Evolutionary conservation across 2,329 filamentous ascomycete genomes (phyloP).

Genomic region (Alternaria hordeiaustralica): DNA sequence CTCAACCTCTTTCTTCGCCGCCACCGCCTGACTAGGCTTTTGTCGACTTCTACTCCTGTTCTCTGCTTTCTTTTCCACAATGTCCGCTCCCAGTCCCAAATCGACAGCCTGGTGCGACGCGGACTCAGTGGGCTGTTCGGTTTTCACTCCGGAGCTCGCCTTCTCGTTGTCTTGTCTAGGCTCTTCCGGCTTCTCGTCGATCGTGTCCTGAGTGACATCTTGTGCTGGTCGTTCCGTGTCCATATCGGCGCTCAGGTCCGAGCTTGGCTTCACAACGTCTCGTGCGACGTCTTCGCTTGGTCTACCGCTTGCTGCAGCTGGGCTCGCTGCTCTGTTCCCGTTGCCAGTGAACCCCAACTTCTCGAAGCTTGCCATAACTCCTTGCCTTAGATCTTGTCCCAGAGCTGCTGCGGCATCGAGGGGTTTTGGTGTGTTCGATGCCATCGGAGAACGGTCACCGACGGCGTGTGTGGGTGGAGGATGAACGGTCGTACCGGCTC

Average conservation of each 20-base stretch:
- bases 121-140: not conserved
- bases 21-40: slow-evolving; percentile 25
- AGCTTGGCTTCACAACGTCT: slow-evolving; percentile 17
- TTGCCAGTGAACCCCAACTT: slow-evolving; percentile 33
- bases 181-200: not conserved
- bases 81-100: slow-evolving; percentile 10
- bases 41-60: slow-evolving; percentile 23
- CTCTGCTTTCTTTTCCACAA: slow-evolving; percentile 13
- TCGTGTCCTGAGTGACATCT: not conserved
- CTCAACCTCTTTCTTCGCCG: slow-evolving; percentile 36
- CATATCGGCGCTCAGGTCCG: slow-evolving; percentile 2
- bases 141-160: not conserved
- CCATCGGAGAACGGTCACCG: slow-evolving; percentile 16
- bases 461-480: slow-evolving; percentile 32
- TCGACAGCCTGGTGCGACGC: not conserved
- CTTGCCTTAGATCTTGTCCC: slow-evolving; percentile 38
- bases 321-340: slow-evolving; percentile 23
- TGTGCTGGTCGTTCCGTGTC: not conserved
- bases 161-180: not conserved
- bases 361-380: slow-evolving; percentile 40
- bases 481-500: slow-evolving; percentile 36
- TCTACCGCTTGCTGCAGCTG: slow-evolving; percentile 15
- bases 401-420: slow-evolving; percentile 37
- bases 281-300: slow-evolving; percentile 17
- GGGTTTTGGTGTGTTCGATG: slow-evolving; percentile 20